phyloP scores from a whole-genome alignment of 2,329 filamentous ascomycete species.

The Mycosphaerella sp. region DNA sequence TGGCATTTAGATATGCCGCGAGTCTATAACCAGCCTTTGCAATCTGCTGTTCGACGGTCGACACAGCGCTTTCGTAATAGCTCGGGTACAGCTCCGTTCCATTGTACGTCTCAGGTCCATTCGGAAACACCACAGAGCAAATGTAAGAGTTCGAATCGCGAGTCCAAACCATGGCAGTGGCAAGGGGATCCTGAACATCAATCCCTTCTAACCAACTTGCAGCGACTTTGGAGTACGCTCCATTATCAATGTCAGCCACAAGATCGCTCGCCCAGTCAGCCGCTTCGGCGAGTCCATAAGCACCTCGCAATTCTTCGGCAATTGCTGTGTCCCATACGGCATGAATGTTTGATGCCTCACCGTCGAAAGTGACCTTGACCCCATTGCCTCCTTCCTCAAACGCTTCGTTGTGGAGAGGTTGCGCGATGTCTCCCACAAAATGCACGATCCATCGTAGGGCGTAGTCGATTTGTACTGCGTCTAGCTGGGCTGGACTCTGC shows the following conservation, averaged over 20 bases:
- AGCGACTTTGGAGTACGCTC: constrained; percentile 34
- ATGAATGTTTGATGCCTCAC: constrained; percentile 39
- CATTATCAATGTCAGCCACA: constrained; percentile 36
- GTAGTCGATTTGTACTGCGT: constrained; percentile 34
- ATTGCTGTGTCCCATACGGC: constrained; percentile 43
- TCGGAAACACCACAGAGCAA: constrained; percentile 39
- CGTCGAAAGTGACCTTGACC: constrained; percentile 42
- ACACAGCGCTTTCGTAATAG: constrained; percentile 34
- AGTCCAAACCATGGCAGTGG: constrained; percentile 39
- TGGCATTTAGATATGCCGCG: constrained; percentile 34
- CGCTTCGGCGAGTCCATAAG: constrained; percentile 37
- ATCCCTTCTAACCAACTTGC: constrained; percentile 36
- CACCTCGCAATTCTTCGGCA: constrained; percentile 39
- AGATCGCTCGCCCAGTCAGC: constrained; percentile 37
- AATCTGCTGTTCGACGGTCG: constrained; percentile 40
- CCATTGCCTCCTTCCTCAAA: constrained; percentile 41
- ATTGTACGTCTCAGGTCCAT: constrained; percentile 35
- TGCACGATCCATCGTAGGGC: constrained; percentile 48
- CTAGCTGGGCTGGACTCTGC: constrained; percentile 26
- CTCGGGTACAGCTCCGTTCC: constrained; percentile 33
- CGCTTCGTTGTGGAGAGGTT: constrained; percentile 58
- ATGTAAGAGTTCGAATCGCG: constrained; percentile 40
- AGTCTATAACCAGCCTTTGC: constrained; percentile 39
- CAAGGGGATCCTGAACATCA: constrained; percentile 33
- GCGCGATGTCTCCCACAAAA: constrained; percentile 59